Percentiles rank a stretch among this genome's conserved stretches.
phyloP scores from a whole-genome alignment of 306 rosid genomes.

The Senna siamea region DNA sequence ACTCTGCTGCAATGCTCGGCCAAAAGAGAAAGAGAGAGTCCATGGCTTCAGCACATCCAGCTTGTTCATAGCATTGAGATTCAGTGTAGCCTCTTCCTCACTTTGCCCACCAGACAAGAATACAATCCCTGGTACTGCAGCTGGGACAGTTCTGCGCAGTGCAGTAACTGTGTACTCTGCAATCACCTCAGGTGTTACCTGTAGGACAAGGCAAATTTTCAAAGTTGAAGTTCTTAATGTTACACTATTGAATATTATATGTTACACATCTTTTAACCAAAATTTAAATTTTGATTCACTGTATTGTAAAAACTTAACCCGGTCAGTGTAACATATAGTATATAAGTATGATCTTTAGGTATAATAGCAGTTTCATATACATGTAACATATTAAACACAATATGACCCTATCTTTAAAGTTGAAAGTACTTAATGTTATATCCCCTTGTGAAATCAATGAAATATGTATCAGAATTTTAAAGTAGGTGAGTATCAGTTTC shows the following conservation, averaged over 20 bases:
- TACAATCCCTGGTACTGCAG: conserved; percentile 71
- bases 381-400: no score
- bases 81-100: conserved; percentile 70
- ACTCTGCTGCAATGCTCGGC: conserved; percentile 74
- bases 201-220: background rate
- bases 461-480: background rate
- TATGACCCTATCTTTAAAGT: no score
- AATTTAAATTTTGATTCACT: no score
- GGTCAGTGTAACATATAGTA: no score
- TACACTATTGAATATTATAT: no score
- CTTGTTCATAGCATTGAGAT: conserved; percentile 71
- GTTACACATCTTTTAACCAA: no score
- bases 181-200: conserved; percentile 62
- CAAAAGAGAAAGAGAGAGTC: conserved; percentile 73
- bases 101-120: conserved; percentile 79
- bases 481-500: no score
- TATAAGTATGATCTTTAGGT: no score
- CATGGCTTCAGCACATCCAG: conserved; percentile 69
- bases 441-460: background rate
- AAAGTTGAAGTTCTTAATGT: background rate
- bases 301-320: no score
- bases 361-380: no score
- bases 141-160: conserved; percentile 70
- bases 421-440: no score
- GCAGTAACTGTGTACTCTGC: conserved; percentile 69